Percentiles rank a stretch among this genome's conserved stretches.
Conservation (phyloP, 2,329 filamentous ascomycete species). For the Juglanconis sp. region DNA sequence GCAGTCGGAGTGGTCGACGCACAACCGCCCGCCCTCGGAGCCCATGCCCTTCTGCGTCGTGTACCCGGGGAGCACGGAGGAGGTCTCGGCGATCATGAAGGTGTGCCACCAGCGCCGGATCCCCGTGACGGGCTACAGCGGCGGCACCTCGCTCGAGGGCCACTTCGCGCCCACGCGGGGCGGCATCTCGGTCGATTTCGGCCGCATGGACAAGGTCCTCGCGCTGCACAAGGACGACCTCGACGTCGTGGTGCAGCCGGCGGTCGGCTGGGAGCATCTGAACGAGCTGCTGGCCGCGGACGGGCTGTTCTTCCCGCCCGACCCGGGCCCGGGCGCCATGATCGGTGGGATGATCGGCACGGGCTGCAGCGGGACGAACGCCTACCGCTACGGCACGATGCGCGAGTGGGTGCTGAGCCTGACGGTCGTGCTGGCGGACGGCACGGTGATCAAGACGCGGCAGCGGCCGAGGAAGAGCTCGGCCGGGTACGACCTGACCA, state of each 20-base stretch:
- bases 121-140: constrained; percentile 82
- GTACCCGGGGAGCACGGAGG: constrained; percentile 60
- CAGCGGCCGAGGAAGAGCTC: constrained; percentile 62
- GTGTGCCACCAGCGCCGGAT: constrained; percentile 77
- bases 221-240: constrained; percentile 73
- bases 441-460: constrained; percentile 78
- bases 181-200: constrained; percentile 83
- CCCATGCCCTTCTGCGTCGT: constrained; percentile 17
- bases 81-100: constrained; percentile 86
- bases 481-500: constrained; percentile 87
- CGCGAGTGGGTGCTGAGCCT: constrained; percentile 81
- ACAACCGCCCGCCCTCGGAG: constrained; percentile 4
- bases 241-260: constrained; percentile 71
- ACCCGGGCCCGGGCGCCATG: constrained; percentile 79
- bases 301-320: constrained; percentile 79
- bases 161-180: constrained; percentile 81
- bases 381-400: constrained; percentile 84
- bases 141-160: constrained; percentile 85
- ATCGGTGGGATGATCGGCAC: constrained; percentile 80
- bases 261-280: constrained; percentile 74
- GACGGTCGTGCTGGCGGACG: constrained; percentile 79
- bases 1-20: constrained; percentile 60
- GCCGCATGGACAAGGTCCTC: constrained; percentile 78
- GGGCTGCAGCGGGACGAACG: constrained; percentile 68
- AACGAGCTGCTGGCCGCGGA: constrained; percentile 68